These are phyloP conservation scores for Salvia miltiorrhiza DNA, from an alignment of 257 asterid genomes.

Conservation along the genomic window DNA sequence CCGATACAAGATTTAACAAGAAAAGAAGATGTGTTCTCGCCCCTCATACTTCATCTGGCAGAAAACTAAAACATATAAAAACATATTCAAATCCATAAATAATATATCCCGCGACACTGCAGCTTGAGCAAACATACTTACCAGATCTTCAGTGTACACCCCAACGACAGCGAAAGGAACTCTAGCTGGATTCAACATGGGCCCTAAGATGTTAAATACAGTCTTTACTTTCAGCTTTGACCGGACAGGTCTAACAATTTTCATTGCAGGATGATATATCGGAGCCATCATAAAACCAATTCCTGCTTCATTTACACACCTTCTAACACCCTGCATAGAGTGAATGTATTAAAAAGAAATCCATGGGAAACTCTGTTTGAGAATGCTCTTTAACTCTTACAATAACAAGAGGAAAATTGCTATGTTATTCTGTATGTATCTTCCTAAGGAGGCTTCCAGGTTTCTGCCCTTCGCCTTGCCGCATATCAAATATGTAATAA, in stretches of 20 bases:
- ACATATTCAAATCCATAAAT: background rate
- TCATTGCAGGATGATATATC: constrained; percentile 69
- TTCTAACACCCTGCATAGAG: constrained; percentile 45
- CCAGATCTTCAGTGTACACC: constrained; percentile 55
- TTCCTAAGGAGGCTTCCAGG: background rate
- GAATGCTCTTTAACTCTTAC: background rate
- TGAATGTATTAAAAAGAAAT: background rate
- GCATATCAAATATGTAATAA: background rate
- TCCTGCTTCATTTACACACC: constrained; percentile 59
- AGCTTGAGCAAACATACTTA: constrained; percentile 25
- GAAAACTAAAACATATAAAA: background rate
- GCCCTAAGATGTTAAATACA: constrained; percentile 66
- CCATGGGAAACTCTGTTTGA: too few relatives aligned
- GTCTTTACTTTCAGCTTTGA: constrained; percentile 68
- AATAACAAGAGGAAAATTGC: background rate
- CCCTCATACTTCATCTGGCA: background rate
- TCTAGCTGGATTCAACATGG: constrained; percentile 68
- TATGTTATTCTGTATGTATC: background rate
- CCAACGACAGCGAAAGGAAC: constrained; percentile 75
- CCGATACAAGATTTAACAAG: background rate
- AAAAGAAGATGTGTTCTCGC: background rate
- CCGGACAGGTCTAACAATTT: constrained; percentile 60
- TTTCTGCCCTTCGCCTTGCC: background rate
- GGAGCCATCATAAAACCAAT: constrained; percentile 80
- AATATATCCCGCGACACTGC: background rate